These are phyloP conservation scores for Hyaloperonospora arabidopsidis DNA, from an alignment of 352 stramenopile species.

Conservation along the genomic window DNA sequence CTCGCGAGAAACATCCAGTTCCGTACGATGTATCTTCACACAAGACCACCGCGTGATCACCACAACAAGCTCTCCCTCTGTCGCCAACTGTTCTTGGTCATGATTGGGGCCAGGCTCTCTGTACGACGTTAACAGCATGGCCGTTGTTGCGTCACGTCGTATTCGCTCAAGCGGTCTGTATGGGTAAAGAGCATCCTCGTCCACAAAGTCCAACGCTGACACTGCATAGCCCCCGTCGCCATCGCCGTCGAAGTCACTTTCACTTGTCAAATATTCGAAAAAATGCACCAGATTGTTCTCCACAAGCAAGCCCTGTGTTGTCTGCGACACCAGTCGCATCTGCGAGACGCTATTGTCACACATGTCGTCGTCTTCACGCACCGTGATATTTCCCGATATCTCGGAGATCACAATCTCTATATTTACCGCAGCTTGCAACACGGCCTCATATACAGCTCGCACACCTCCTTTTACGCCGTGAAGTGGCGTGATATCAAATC, in stretches of 20 bases:
- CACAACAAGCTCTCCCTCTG: conserved; percentile 22
- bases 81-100: not conserved
- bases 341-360: conserved; percentile 39
- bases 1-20: too few species aligned
- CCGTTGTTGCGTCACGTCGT: conserved; percentile 34
- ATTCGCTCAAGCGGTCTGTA: conserved; percentile 40
- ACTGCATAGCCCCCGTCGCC: conserved; percentile 31
- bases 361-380: conserved; percentile 63
- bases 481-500: conserved; percentile 52
- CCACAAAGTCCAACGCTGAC: conserved; percentile 40
- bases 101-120: conserved; percentile 7
- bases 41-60: conserved; percentile 20
- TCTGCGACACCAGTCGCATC: conserved; percentile 39
- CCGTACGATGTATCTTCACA: too few species aligned
- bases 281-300: conserved; percentile 42
- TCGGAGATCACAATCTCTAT: conserved; percentile 69
- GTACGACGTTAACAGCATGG: conserved; percentile 32
- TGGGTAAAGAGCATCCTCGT: conserved; percentile 43
- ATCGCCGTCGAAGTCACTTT: conserved; percentile 10
- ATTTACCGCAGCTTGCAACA: conserved; percentile 47
- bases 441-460: conserved; percentile 37
- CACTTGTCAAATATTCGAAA: conserved; percentile 17
- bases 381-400: conserved; percentile 54
- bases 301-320: conserved; percentile 19
- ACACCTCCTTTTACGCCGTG: conserved; percentile 28